Evolutionary conservation across 768 basidiomycete species (phyloP), one percentile per base, ranked within the genome.

Genomic region (Lactarius vividus): DNA sequence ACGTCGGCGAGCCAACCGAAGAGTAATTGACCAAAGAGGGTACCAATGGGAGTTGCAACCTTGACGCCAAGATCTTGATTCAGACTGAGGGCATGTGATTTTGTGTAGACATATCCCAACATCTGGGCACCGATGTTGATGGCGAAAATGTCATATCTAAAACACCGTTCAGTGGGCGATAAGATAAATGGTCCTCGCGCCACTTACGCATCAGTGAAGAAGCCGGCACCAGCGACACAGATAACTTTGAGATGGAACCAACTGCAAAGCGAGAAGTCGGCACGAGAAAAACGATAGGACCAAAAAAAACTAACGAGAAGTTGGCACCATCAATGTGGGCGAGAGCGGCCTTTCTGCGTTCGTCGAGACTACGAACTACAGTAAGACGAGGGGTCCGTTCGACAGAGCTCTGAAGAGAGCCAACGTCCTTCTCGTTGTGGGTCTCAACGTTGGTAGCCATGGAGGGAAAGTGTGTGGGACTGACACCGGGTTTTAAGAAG

Each of bases 51-150:
- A 18, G 78, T 75, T 2, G 78, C 78, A 60, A 80, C 78, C 66
- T 81, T 81, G 71, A 81, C 71, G 59, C 78, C 82, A n/a, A 82
- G 74, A 62, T 81, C 78, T 69, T 84, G 82, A 70, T 82, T 80
- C 26, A 77, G 57, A 15, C 74, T 77, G 42, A 84, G 77, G 0
- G 54, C 68, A 72, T 59, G 40, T 15, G 23, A 26, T 0, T 26
- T 63, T 71, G 18, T 74, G 61, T 95, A 95, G 63, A 94, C 87
- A 72, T 88, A 91, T 29, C 88, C 91, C 63, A 96, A 77, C 92
- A 96, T 95, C 0, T 81, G 80, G 0, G 89, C 85, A 0, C 85
- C 92, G 54, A 96, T 91, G 75, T 88, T 92, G 78, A 96, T 96
- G 8, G 92, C 90, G 72, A 95, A 97, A 66, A 96, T 88, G 68